These are phyloP conservation scores for Phytophthora tentaculata DNA, from an alignment of 352 stramenopile genomes.

Conservation along the genomic window DNA sequence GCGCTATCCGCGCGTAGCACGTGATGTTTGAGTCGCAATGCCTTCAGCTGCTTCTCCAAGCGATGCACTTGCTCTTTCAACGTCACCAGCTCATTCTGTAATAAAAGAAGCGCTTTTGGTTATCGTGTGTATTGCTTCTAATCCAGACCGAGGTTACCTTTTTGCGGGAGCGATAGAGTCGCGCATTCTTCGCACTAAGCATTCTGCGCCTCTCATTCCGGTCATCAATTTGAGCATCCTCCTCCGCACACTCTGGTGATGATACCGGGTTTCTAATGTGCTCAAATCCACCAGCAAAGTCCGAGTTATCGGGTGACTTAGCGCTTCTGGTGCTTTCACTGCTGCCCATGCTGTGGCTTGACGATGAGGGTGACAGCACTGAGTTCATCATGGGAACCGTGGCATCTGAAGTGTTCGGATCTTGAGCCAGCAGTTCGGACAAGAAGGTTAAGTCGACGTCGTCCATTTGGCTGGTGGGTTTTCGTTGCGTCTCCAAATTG, in stretches of 20 bases:
- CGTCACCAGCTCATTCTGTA: slow-evolving; percentile 27
- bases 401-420: slow-evolving; percentile 31
- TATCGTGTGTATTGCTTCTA: neutral
- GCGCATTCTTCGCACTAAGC: slow-evolving; percentile 47
- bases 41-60: slow-evolving; percentile 33
- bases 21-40: slow-evolving; percentile 22
- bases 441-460: slow-evolving; percentile 46
- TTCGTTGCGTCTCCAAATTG: neutral
- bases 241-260: neutral
- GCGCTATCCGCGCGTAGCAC: slow-evolving; percentile 24
- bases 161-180: slow-evolving; percentile 49
- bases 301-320: neutral
- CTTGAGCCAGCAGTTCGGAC: slow-evolving; percentile 54
- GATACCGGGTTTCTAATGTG: slow-evolving; percentile 7
- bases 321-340: neutral
- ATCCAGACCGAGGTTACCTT: slow-evolving; percentile 32
- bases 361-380: slow-evolving; percentile 10
- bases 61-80: slow-evolving; percentile 28
- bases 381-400: neutral
- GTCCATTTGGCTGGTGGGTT: slow-evolving; percentile 15
- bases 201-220: slow-evolving; percentile 37
- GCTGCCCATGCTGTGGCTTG: slow-evolving; percentile 5
- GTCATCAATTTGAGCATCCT: slow-evolving; percentile 12
- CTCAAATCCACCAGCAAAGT: neutral
- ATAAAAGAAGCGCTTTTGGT: neutral